Evolutionary conservation across 2,329 filamentous ascomycete genomes (phyloP).

Genomic region (Aspergillus quadrilineatus): DNA sequence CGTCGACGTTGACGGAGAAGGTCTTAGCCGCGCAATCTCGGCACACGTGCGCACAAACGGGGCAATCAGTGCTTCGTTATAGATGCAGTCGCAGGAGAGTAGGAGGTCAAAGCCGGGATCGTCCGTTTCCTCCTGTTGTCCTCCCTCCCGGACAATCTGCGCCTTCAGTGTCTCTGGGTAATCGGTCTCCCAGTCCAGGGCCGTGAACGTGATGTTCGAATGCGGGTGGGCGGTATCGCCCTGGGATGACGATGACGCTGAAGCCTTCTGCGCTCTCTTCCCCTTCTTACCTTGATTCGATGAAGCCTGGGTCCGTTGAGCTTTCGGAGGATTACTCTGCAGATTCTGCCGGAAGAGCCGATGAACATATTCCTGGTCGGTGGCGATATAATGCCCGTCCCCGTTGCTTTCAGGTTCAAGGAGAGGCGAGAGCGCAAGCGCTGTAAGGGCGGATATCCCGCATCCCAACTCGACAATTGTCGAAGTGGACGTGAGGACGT

Average conservation of each 20-base stretch:
- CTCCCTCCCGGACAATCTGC: slow-evolving; percentile 28
- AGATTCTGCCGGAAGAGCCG: slow-evolving; percentile 76
- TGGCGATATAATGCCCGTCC: slow-evolving; percentile 69
- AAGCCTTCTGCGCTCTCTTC: neutral
- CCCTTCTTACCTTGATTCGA: slow-evolving; percentile 6
- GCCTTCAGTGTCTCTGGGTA: slow-evolving; percentile 34
- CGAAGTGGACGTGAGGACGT: slow-evolving; percentile 56
- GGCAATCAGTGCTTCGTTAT: slow-evolving; percentile 81
- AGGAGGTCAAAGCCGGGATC: slow-evolving; percentile 65
- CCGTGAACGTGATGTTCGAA: slow-evolving; percentile 55
- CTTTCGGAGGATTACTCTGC: slow-evolving; percentile 38
- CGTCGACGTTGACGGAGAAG: slow-evolving; percentile 12
- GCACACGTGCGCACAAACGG: slow-evolving; percentile 80
- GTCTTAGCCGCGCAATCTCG: slow-evolving; percentile 67
- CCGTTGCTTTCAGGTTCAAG: neutral
- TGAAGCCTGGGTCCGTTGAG: neutral
- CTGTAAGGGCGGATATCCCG: slow-evolving; percentile 79
- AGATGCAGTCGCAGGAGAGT: slow-evolving; percentile 89
- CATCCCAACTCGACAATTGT: slow-evolving; percentile 80
- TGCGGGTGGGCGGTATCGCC: neutral
- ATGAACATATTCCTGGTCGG: slow-evolving; percentile 84
- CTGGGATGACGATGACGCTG: neutral
- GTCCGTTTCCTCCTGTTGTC: slow-evolving; percentile 20
- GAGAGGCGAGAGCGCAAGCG: slow-evolving; percentile 62
- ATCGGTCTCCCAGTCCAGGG: slow-evolving; percentile 80